A percentile compares a stretch with the other conserved stretches of the same genome.
These are phyloP conservation scores for Linum usitatissimum DNA, from an alignment of 345 rosid genomes.

Conservation along the genomic window DNA sequence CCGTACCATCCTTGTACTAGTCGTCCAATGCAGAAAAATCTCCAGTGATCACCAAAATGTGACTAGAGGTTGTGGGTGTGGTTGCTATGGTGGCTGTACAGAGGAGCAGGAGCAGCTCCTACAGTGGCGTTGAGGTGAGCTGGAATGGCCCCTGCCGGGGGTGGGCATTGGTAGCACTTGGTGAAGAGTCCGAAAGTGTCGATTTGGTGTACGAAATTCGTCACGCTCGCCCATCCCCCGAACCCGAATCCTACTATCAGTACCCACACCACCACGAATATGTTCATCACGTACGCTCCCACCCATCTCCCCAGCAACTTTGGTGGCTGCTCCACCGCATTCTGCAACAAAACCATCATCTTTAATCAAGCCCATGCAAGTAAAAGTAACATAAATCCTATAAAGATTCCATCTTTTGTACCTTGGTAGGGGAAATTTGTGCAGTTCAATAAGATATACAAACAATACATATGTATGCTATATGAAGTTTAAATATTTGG, in stretches of 20 bases:
- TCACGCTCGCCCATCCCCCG: slow-evolving; percentile 94
- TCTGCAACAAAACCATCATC: slow-evolving; percentile 29
- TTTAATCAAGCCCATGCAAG: background rate
- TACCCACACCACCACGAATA: slow-evolving; percentile 86
- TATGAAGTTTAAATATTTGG: background rate
- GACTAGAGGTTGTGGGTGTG: background rate
- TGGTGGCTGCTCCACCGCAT: slow-evolving; percentile 88
- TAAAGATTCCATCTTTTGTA: background rate
- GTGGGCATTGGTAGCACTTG: slow-evolving; percentile 88
- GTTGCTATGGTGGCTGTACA: slow-evolving; percentile 30
- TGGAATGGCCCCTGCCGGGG: slow-evolving; percentile 22
- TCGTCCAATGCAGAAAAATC: no score
- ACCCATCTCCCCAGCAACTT: slow-evolving; percentile 71
- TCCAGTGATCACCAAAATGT: no score
- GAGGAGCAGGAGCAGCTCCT: slow-evolving; percentile 25
- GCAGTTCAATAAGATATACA: background rate
- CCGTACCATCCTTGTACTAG: no score
- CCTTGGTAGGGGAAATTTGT: background rate
- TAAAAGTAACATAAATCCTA: background rate
- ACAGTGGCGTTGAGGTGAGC: slow-evolving; percentile 31
- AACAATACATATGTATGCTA: background rate
- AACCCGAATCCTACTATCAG: slow-evolving; percentile 86
- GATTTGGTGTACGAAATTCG: slow-evolving; percentile 77
- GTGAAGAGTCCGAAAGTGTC: slow-evolving; percentile 95
- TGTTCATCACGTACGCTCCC: slow-evolving; percentile 67